Evolutionary conservation across 352 stramenopile genomes (phyloP).

Genomic region (Globisporangium lucens): DNA sequence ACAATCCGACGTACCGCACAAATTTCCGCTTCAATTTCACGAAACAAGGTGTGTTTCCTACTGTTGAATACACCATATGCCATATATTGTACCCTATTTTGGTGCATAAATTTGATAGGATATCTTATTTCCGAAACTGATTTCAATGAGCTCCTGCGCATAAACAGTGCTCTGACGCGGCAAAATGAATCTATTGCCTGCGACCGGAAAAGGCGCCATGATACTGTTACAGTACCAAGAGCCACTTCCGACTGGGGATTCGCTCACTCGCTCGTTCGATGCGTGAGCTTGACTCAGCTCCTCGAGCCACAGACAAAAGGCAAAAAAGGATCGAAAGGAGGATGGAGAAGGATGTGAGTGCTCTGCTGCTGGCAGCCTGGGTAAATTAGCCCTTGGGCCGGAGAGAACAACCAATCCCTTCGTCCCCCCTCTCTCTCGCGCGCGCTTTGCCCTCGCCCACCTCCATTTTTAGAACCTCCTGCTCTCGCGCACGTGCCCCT

Average conservation of each 20-base stretch:
- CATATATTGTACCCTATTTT: background rate
- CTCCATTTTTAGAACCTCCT: constrained; percentile 10
- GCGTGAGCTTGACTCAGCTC: background rate
- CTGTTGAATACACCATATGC: background rate
- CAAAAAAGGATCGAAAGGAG: constrained; percentile 1
- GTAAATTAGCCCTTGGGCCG: no score
- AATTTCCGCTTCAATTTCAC: background rate
- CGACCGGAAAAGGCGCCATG: background rate
- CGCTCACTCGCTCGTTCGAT: background rate
- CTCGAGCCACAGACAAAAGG: background rate
- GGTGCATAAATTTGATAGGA: background rate
- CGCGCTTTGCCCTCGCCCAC: background rate
- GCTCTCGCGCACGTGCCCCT: background rate
- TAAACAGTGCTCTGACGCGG: background rate
- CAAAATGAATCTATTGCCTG: constrained; percentile 3
- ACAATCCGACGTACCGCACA: constrained; percentile 7
- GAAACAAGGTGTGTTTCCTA: background rate
- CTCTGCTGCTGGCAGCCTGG: background rate
- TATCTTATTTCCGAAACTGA: background rate
- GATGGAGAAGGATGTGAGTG: background rate
- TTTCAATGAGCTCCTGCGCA: background rate
- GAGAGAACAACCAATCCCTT: background rate
- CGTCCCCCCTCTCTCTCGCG: background rate
- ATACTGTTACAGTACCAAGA: background rate
- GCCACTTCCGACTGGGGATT: background rate